Percentiles rank a stretch among this genome's conserved stretches.
Conservation (phyloP, 371 early-diverging fungal genomes). For the Blakeslea trispora region DNA sequence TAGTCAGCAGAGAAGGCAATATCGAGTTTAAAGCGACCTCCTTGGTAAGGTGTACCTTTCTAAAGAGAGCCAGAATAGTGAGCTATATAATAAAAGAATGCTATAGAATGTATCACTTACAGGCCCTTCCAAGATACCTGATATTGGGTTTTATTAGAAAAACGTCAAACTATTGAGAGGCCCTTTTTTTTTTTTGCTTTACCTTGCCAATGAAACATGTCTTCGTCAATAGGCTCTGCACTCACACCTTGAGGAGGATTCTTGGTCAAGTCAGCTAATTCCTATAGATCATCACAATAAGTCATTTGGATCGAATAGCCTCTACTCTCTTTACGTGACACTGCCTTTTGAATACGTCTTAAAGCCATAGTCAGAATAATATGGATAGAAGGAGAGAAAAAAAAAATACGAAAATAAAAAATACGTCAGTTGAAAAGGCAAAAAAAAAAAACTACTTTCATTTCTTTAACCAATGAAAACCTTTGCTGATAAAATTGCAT, state of each 20-base stretch:
- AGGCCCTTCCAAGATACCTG: slow-evolving; percentile 40
- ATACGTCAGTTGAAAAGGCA: background rate
- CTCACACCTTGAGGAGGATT: slow-evolving; percentile 68
- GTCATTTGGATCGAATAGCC: too few species aligned
- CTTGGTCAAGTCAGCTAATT: slow-evolving; percentile 69
- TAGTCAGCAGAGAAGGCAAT: slow-evolving; percentile 84
- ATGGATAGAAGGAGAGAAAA: background rate
- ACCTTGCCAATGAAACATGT: slow-evolving; percentile 83
- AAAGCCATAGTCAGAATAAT: background rate
- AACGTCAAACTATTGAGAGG: too few species aligned
- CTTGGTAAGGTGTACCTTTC: slow-evolving; percentile 75
- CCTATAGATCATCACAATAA: slow-evolving; percentile 44
- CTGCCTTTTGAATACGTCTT: background rate
- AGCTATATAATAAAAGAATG: too few species aligned
- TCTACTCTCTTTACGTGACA: too few species aligned
- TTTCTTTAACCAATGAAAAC: too few species aligned
- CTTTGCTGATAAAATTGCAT: too few species aligned
- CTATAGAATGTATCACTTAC: slow-evolving; percentile 36
- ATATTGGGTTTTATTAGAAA: too few species aligned
- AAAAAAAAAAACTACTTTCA: background rate
- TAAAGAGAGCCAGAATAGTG: slow-evolving; percentile 3
- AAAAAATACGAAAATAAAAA: background rate
- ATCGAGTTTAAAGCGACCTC: slow-evolving; percentile 82
- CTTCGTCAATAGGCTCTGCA: slow-evolving; percentile 69
- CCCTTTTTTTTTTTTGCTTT: slow-evolving; percentile 11